These are phyloP conservation scores for Paraphoma sp. DNA, from an alignment of 2,329 filamentous ascomycete genomes.

Conservation along the genomic window DNA sequence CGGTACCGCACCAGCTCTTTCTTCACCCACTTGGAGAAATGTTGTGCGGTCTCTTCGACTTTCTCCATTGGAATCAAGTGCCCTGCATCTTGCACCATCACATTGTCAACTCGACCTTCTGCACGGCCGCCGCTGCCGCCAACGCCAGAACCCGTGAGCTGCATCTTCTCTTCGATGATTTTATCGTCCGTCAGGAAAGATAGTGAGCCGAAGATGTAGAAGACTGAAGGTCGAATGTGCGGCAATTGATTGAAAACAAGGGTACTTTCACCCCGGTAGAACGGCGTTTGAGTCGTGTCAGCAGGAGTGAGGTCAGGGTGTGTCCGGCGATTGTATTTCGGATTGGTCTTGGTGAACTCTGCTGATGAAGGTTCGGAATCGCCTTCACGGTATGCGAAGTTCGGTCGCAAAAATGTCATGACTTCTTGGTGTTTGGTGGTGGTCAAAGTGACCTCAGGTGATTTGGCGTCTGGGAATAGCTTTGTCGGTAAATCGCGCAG, in stretches of 20 bases:
- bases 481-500: slow-evolving; percentile 75
- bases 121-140: slow-evolving; percentile 71
- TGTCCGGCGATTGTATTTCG: slow-evolving; percentile 46
- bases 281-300: slow-evolving; percentile 53
- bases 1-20: slow-evolving; percentile 48
- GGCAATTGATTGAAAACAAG: slow-evolving; percentile 65
- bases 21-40: slow-evolving; percentile 48
- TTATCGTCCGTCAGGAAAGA: slow-evolving; percentile 63
- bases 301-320: slow-evolving; percentile 51
- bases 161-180: slow-evolving; percentile 65
- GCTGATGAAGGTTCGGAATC: slow-evolving; percentile 53
- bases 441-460: slow-evolving; percentile 69
- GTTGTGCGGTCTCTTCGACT: slow-evolving; percentile 70
- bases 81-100: slow-evolving; percentile 69
- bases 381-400: slow-evolving; percentile 54
- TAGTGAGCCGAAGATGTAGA: slow-evolving; percentile 66
- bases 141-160: slow-evolving; percentile 67
- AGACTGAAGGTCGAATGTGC: slow-evolving; percentile 66
- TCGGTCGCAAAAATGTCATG: slow-evolving; percentile 74
- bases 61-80: slow-evolving; percentile 88
- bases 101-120: slow-evolving; percentile 71
- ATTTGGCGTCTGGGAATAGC: slow-evolving; percentile 57
- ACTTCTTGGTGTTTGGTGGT: slow-evolving; percentile 92
- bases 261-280: slow-evolving; percentile 72
- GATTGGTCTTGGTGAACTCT: slow-evolving; percentile 35